Conservation (phyloP, 176 grass and related monocot species). For the Leersia perrieri region DNA sequence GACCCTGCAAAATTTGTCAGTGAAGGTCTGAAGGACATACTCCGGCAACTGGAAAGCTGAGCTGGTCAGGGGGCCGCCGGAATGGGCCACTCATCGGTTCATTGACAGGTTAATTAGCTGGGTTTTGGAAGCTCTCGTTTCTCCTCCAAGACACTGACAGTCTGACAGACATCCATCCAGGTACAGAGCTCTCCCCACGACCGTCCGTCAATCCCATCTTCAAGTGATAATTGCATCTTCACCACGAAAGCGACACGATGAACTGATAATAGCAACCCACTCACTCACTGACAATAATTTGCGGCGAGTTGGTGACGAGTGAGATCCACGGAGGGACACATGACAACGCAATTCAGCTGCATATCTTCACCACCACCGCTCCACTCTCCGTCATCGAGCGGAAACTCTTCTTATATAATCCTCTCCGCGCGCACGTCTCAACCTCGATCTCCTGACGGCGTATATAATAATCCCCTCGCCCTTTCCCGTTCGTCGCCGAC, state of each 20-base stretch:
- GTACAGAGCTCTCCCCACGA: neutral
- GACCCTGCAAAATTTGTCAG: constrained; percentile 6
- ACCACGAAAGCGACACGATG: neutral
- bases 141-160: neutral
- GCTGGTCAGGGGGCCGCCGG: constrained; percentile 1
- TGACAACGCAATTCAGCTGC: constrained; percentile 25
- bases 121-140: neutral
- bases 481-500: neutral
- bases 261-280: neutral
- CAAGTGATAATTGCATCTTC: neutral
- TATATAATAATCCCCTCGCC: neutral
- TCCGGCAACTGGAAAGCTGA: neutral
- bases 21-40: neutral
- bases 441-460: neutral
- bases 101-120: neutral
- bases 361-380: neutral
- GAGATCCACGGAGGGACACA: neutral
- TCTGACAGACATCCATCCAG: neutral
- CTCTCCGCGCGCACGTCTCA: neutral
- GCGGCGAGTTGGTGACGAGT: constrained; percentile 21
- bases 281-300: neutral
- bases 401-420: constrained; percentile 28
- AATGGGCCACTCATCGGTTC: neutral
- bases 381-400: constrained; percentile 32
- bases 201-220: neutral